phyloP scores from a whole-genome alignment of 257 asterid genomes.

The Linaria vulgaris region DNA sequence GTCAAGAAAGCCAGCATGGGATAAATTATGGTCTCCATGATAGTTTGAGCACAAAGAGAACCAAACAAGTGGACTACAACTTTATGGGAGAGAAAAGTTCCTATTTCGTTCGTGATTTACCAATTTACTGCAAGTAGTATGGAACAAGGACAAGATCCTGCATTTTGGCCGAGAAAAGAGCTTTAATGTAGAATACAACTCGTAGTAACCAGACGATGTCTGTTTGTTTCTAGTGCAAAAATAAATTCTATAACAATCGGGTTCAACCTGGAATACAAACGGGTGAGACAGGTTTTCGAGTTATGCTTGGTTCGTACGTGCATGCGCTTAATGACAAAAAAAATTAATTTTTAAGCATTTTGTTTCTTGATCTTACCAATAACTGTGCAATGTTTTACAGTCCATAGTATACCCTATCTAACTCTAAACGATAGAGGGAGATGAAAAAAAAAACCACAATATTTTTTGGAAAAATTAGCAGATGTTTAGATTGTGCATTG shows the following conservation, averaged over 20 bases:
- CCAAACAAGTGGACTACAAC: constrained; percentile 68
- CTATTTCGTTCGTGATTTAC: constrained; percentile 49
- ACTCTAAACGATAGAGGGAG: too few relatives aligned
- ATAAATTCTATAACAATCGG: constrained; percentile 50
- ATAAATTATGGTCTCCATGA: constrained; percentile 33
- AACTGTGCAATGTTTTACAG: too few relatives aligned
- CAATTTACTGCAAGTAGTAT: constrained; percentile 33
- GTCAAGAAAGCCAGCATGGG: constrained; percentile 37
- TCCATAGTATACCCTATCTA: too few relatives aligned
- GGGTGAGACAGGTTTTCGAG: constrained; percentile 33
- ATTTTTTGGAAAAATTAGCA: too few relatives aligned
- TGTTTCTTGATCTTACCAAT: too few relatives aligned
- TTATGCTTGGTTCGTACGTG: too few relatives aligned
- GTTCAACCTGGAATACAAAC: constrained; percentile 47
- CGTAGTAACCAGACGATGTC: constrained; percentile 36
- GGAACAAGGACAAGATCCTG: constrained; percentile 47
- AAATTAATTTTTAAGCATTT: too few relatives aligned
- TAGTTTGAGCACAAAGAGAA: constrained; percentile 42
- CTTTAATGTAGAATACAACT: constrained; percentile 43
- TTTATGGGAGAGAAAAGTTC: constrained; percentile 65
- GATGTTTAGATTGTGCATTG: too few relatives aligned
- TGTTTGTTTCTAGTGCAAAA: constrained; percentile 73
- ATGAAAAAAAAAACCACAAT: too few relatives aligned
- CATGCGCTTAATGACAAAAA: too few relatives aligned
- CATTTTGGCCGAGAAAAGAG: constrained; percentile 75